Evolutionary conservation across 305 asterid genomes (phyloP).

Genomic region (Vinca major): DNA sequence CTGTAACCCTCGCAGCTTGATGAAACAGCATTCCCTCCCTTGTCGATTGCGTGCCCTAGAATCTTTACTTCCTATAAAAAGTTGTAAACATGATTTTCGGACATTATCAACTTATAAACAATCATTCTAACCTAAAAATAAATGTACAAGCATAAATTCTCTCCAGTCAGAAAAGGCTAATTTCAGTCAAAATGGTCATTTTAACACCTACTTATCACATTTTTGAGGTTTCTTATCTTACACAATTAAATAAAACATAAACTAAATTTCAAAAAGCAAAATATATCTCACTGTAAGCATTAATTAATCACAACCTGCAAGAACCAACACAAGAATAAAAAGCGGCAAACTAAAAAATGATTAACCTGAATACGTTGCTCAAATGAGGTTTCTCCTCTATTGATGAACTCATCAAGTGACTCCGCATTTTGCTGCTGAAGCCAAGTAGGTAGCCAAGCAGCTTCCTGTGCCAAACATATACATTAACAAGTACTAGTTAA

Average conservation of each 20-base stretch:
- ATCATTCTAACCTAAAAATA: no score
- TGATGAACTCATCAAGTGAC: neutral
- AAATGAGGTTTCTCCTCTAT: neutral
- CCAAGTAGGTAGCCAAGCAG: neutral
- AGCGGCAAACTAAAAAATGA: neutral
- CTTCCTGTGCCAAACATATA: neutral
- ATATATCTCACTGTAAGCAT: neutral
- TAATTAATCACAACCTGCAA: neutral
- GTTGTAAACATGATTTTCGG: neutral
- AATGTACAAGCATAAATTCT: neutral
- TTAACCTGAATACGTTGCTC: neutral
- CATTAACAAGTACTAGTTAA: neutral
- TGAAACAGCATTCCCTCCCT: neutral
- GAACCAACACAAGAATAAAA: neutral
- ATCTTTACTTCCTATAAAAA: neutral
- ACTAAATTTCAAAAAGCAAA: neutral
- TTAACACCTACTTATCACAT: no score
- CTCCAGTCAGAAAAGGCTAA: no score
- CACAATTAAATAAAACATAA: no score
- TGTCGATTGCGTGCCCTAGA: neutral
- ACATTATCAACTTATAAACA: neutral
- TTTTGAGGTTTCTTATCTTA: no score
- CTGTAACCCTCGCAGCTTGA: neutral
- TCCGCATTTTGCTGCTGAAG: neutral
- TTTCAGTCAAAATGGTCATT: no score